Conservation (phyloP, 371 early-diverging fungal genomes). For the Chytridiales sp. region DNA sequence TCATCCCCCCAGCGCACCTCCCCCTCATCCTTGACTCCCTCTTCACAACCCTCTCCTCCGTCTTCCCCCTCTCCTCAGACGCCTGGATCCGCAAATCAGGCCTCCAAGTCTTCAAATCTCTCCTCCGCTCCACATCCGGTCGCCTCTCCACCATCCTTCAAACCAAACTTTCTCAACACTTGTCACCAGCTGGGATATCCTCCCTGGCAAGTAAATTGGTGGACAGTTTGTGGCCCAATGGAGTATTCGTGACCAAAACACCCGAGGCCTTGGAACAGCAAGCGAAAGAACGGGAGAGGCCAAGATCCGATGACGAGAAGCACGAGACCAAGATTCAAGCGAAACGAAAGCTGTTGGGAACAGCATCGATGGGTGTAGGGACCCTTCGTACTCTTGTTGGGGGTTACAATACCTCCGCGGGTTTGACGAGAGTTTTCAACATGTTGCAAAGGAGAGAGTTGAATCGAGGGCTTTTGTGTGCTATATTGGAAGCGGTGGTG, state of each 20-base stretch:
- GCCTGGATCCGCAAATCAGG: constrained; percentile 46
- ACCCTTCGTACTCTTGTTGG: constrained; percentile 35
- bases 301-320: constrained; percentile 29
- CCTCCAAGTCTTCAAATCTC: constrained; percentile 36
- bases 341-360: constrained; percentile 23
- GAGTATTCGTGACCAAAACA: constrained; percentile 1
- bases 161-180: too few species aligned
- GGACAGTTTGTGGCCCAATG: constrained; percentile 17
- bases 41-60: constrained; percentile 40
- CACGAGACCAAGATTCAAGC: constrained; percentile 35
- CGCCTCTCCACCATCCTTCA: constrained; percentile 27
- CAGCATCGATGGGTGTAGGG: constrained; percentile 20
- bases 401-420: constrained; percentile 28
- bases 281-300: constrained; percentile 7
- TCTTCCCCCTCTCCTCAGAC: constrained; percentile 35
- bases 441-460: constrained; percentile 42
- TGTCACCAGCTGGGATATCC: too few species aligned
- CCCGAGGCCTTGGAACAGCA: constrained; percentile 1
- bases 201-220: too few species aligned
- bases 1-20: too few species aligned
- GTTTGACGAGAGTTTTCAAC: constrained; percentile 40
- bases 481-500: constrained; percentile 18
- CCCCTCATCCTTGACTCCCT: constrained; percentile 40
- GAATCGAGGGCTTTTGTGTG: constrained; percentile 25
- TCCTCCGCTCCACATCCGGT: constrained; percentile 39